Evolutionary conservation across 345 rosid genomes (phyloP).

Genomic region (Arabis alpina): DNA sequence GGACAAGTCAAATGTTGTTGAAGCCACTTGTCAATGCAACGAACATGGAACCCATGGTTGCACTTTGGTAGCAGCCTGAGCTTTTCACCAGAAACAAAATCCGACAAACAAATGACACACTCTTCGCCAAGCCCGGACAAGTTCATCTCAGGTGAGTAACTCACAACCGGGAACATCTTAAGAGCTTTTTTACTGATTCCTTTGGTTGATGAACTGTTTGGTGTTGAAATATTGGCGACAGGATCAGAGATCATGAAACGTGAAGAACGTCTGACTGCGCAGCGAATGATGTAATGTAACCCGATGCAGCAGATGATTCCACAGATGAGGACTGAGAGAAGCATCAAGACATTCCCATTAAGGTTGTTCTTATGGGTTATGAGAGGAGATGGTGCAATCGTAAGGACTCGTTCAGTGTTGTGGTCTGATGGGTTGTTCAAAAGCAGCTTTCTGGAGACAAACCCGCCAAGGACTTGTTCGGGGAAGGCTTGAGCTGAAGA

Average conservation of each 20-base stretch:
- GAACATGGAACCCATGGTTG: constrained; percentile 57
- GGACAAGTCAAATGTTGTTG: constrained; percentile 57
- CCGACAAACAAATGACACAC: constrained; percentile 62
- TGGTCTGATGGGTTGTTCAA: constrained; percentile 39
- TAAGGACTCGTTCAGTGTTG: constrained; percentile 18
- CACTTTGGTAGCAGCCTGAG: constrained; percentile 57
- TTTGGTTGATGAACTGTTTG: constrained; percentile 25
- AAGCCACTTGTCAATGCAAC: constrained; percentile 61
- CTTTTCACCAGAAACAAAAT: constrained; percentile 47
- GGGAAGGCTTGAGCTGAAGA: constrained; percentile 34
- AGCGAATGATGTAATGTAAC: constrained; percentile 57
- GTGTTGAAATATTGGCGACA: constrained; percentile 24
- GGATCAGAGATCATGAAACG: constrained; percentile 46
- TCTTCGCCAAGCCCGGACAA: constrained; percentile 55
- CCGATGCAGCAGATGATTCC: constrained; percentile 56
- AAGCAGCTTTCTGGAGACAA: constrained; percentile 46
- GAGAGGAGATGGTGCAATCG: constrained; percentile 34
- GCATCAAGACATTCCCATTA: constrained; percentile 50
- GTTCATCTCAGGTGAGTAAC: constrained; percentile 49
- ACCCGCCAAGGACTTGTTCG: constrained; percentile 33
- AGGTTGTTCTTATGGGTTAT: constrained; percentile 38
- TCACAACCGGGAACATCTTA: constrained; percentile 52
- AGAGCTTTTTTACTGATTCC: constrained; percentile 55
- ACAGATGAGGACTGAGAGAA: constrained; percentile 55
- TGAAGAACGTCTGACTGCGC: constrained; percentile 53